Conservation (phyloP, 1,284 basidiomycete genomes). For the Apiotrichum gamsii region DNA sequence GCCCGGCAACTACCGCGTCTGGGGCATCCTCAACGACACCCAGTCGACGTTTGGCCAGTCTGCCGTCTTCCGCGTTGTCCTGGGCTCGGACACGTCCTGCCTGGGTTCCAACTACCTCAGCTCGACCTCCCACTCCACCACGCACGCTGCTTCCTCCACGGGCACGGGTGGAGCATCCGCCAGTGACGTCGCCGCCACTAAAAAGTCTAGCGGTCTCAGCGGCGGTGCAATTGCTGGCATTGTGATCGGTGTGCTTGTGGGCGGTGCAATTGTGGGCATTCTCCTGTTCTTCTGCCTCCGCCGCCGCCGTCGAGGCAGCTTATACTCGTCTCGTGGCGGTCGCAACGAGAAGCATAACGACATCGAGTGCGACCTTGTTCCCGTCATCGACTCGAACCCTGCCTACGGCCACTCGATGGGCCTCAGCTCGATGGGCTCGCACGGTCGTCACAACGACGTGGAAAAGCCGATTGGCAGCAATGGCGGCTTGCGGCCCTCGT, state of each 20-base stretch:
- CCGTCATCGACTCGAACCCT: not conserved
- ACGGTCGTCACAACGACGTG: no score
- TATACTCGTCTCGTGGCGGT: no score
- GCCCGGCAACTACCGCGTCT: constrained; percentile 30
- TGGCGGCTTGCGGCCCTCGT: no score
- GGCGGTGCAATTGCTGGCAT: constrained; percentile 41
- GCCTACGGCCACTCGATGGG: not conserved
- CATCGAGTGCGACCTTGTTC: not conserved
- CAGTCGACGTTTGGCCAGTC: not conserved
- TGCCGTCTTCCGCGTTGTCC: constrained; percentile 25
- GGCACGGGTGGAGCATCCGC: not conserved
- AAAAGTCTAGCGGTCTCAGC: constrained; percentile 14
- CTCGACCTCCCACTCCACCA: constrained; percentile 1
- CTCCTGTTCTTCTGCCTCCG: constrained; percentile 21
- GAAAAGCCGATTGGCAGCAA: no score
- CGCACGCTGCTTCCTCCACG: not conserved
- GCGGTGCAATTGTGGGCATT: constrained; percentile 19
- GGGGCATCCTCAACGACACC: constrained; percentile 22
- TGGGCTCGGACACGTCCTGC: constrained; percentile 27
- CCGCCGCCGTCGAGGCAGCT: constrained; percentile 1
- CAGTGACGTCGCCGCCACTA: not conserved
- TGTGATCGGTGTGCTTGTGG: constrained; percentile 34
- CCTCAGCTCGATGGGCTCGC: no score
- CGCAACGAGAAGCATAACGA: no score
- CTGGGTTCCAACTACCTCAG: constrained; percentile 7